Percentiles rank a stretch among this genome's conserved stretches.
phyloP scores from a whole-genome alignment of 306 rosid genomes.

The Senna siamea region DNA sequence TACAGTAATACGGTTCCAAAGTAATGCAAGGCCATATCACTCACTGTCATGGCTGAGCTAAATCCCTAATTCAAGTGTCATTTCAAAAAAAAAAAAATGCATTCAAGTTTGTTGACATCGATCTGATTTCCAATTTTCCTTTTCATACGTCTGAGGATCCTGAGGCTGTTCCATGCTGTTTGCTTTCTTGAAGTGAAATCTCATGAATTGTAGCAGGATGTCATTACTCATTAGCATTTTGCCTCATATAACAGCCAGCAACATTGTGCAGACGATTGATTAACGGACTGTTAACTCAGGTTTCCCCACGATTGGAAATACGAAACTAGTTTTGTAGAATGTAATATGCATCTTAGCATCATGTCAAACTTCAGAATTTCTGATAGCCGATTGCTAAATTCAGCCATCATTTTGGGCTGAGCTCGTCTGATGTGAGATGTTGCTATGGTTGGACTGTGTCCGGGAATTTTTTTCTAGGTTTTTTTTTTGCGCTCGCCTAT shows the following conservation, averaged over 20 bases:
- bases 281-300: no score
- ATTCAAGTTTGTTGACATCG: slow-evolving; percentile 17
- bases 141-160: slow-evolving; percentile 7
- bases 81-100: slow-evolving; percentile 7
- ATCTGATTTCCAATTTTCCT: slow-evolving; percentile 1
- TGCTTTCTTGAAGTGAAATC: slow-evolving; percentile 16
- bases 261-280: no score
- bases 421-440: no score
- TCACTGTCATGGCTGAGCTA: background rate
- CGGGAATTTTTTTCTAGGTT: no score
- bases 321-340: no score
- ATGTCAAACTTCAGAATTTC: no score
- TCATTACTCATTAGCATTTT: no score
- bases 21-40: background rate
- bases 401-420: background rate
- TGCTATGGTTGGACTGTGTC: no score
- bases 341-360: no score
- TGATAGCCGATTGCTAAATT: background rate
- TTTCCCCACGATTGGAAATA: no score
- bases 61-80: background rate
- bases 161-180: slow-evolving; percentile 1
- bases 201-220: slow-evolving; percentile 6
- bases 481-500: no score
- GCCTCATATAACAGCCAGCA: no score
- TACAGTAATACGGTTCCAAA: background rate